phyloP scores from a whole-genome alignment of 352 stramenopile species.

The Pythium biforme region DNA sequence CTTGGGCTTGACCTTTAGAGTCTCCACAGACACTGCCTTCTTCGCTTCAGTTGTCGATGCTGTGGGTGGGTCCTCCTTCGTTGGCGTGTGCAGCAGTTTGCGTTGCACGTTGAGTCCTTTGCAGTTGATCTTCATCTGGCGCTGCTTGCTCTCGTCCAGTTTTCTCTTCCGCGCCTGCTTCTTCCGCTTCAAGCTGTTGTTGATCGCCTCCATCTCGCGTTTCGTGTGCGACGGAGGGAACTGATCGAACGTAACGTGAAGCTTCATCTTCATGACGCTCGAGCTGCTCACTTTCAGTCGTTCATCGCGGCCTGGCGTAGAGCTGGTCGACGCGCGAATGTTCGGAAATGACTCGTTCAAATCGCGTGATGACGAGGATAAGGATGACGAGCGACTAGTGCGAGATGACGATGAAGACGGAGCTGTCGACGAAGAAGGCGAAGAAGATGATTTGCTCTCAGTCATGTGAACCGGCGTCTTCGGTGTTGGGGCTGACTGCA shows the following conservation, averaged over 20 bases:
- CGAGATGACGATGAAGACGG: constrained; percentile 9
- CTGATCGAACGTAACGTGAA: constrained; percentile 58
- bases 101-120: constrained; percentile 50
- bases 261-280: constrained; percentile 76
- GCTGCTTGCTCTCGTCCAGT: constrained; percentile 37
- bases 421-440: constrained; percentile 21
- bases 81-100: constrained; percentile 72
- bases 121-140: constrained; percentile 15
- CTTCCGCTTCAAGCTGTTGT: constrained; percentile 77
- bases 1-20: constrained; percentile 9
- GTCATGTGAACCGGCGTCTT: constrained; percentile 15
- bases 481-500: constrained; percentile 4
- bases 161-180: constrained; percentile 58
- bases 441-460: constrained; percentile 25
- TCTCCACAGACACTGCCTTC: background rate
- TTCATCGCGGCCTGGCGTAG: constrained; percentile 63
- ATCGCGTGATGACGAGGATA: constrained; percentile 13
- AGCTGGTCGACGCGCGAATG: constrained; percentile 73
- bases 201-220: constrained; percentile 77
- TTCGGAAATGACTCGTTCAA: constrained; percentile 70
- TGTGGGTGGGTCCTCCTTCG: constrained; percentile 32
- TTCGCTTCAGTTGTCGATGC: background rate
- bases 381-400: background rate
- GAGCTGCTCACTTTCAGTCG: constrained; percentile 56
- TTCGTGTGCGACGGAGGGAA: constrained; percentile 48